A percentile compares a stretch with the other conserved stretches of the same genome.
phyloP scores from a whole-genome alignment of 257 asterid species.

The Salvia splendens region DNA sequence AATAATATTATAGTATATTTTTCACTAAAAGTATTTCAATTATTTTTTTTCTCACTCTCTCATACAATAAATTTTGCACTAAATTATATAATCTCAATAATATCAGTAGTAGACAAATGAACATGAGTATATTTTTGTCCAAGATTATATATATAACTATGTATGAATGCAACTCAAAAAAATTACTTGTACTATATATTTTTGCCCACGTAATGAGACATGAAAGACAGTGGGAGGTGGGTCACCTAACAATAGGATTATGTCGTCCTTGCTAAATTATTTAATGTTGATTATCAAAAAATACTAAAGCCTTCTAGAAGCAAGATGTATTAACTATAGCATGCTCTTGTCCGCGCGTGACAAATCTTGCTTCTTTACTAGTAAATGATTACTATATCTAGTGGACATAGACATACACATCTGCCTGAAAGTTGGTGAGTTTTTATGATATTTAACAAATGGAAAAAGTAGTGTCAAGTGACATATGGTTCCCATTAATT shows the following conservation, averaged over 20 bases:
- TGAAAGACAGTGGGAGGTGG: conserved; percentile 32
- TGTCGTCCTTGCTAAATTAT: conserved; percentile 23
- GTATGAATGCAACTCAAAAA: background rate
- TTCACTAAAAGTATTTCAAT: no score
- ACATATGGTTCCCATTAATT: background rate
- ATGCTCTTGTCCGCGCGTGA: conserved; percentile 17
- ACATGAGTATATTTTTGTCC: background rate
- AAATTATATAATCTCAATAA: no score
- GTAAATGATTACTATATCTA: background rate
- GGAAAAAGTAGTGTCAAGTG: conserved; percentile 1
- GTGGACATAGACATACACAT: background rate
- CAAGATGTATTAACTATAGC: conserved; percentile 7
- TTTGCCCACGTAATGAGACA: conserved; percentile 24
- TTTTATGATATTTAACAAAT: background rate
- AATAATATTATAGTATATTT: no score
- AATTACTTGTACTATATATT: background rate
- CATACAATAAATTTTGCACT: no score
- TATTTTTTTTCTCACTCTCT: no score
- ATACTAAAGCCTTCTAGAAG: conserved; percentile 31
- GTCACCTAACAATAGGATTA: conserved; percentile 37
- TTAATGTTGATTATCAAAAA: background rate
- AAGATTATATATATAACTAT: background rate
- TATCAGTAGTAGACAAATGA: no score
- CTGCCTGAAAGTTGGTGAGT: background rate
- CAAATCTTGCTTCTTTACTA: conserved; percentile 1